These are phyloP conservation scores for Vitis hybrid DNA, from an alignment of 177 flowering plant species.

Conservation along the genomic window DNA sequence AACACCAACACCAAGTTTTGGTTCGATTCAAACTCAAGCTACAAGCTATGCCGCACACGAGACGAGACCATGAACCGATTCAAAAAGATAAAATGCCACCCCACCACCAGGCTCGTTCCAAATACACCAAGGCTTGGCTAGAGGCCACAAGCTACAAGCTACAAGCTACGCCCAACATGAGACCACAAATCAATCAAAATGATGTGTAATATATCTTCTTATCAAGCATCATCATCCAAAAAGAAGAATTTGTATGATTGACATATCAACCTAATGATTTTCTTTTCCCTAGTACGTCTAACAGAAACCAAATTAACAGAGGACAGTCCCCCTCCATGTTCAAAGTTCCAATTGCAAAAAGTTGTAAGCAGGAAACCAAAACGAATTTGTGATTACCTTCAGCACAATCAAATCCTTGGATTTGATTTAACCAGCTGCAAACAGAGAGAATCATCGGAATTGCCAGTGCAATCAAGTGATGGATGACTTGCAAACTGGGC, in stretches of 20 bases:
- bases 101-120: too few relatives aligned
- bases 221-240: not conserved
- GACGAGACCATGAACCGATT: too few relatives aligned
- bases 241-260: not conserved
- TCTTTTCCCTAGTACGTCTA: not conserved
- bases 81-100: too few relatives aligned
- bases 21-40: too few relatives aligned
- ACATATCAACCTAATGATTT: not conserved
- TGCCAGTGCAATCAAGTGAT: slow-evolving; percentile 29
- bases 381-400: not conserved
- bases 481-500: slow-evolving; percentile 93
- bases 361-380: not conserved
- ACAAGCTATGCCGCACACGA: too few relatives aligned
- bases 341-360: not conserved
- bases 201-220: too few relatives aligned
- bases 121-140: too few relatives aligned
- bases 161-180: too few relatives aligned
- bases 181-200: too few relatives aligned
- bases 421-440: not conserved
- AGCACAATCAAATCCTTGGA: not conserved
- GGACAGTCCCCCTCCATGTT: not conserved
- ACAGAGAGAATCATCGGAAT: not conserved
- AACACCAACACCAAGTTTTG: too few relatives aligned
- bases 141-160: too few relatives aligned
- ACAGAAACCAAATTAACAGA: not conserved